These are phyloP conservation scores for Syzygium malaccense DNA, from an alignment of 441 rosid species.

Conservation along the genomic window DNA sequence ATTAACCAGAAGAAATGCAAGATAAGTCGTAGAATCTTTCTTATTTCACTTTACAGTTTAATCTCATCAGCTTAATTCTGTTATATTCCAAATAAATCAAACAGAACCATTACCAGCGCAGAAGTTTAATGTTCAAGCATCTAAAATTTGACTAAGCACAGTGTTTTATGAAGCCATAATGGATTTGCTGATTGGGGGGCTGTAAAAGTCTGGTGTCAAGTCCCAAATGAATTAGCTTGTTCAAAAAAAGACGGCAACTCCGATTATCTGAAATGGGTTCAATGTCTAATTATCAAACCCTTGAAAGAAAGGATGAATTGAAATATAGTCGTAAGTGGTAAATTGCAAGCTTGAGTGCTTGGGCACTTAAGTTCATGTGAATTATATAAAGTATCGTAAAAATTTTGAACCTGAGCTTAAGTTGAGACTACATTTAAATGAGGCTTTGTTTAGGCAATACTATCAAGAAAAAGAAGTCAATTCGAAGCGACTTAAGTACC, in stretches of 20 bases:
- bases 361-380: rapidly evolving
- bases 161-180: not conserved
- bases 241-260: no score
- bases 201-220: no score
- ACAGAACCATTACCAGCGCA: no score
- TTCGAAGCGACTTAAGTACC: not conserved
- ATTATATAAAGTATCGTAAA: not conserved
- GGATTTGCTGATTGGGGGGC: not conserved
- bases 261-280: no score
- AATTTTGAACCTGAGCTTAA: not conserved
- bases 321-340: no score
- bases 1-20: not conserved
- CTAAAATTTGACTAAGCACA: no score
- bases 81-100: not conserved
- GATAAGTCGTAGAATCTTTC: not conserved
- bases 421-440: not conserved
- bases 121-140: no score
- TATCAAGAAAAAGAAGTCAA: not conserved
- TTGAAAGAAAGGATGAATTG: no score
- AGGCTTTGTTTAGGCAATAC: not conserved
- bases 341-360: not conserved
- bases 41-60: no score
- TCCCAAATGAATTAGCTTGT: no score
- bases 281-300: no score
- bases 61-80: no score